These are phyloP conservation scores for Fragilaria radians DNA, from an alignment of 108 stramenopile genomes.

Conservation along the genomic window DNA sequence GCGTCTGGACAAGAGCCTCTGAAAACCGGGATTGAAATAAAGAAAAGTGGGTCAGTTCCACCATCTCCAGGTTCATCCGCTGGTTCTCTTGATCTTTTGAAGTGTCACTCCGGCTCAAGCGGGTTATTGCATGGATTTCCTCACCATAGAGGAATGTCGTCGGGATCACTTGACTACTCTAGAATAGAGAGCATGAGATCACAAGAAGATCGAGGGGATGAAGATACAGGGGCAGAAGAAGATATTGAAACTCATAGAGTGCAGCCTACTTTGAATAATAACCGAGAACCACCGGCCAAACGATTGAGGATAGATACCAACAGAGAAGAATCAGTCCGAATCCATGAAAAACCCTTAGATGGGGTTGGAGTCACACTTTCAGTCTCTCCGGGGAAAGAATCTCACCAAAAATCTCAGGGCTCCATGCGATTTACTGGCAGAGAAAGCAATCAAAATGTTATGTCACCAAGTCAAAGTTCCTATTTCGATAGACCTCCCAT, in stretches of 20 bases:
- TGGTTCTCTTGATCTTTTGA: slow-evolving; percentile 47
- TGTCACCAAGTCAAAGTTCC: too few relatives aligned
- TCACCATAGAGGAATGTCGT: slow-evolving; percentile 13
- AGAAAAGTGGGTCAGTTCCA: slow-evolving; percentile 6
- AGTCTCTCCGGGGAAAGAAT: too few relatives aligned
- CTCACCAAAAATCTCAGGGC: too few relatives aligned
- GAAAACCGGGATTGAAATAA: slow-evolving; percentile 19
- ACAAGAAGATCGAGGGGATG: slow-evolving; percentile 17
- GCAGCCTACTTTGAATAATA: too few relatives aligned
- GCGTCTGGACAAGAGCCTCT: slow-evolving; percentile 38
- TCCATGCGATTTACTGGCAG: too few relatives aligned
- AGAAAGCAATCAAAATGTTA: too few relatives aligned
- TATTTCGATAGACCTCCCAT: slow-evolving; percentile 35
- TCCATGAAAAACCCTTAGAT: too few relatives aligned
- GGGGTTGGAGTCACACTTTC: too few relatives aligned
- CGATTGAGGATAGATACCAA: too few relatives aligned
- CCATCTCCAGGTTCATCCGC: slow-evolving; percentile 14
- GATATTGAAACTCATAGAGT: too few relatives aligned
- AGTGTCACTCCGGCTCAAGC: slow-evolving; percentile 47
- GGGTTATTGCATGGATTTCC: slow-evolving; percentile 23
- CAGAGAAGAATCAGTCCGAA: too few relatives aligned
- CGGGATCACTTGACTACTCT: background rate
- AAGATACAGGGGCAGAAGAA: background rate
- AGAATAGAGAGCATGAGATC: slow-evolving; percentile 17
- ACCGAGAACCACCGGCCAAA: too few relatives aligned